A percentile compares a stretch with the other conserved stretches of the same genome.
phyloP scores from a whole-genome alignment of 2,329 filamentous ascomycete genomes.

The Claviceps purpurea region DNA sequence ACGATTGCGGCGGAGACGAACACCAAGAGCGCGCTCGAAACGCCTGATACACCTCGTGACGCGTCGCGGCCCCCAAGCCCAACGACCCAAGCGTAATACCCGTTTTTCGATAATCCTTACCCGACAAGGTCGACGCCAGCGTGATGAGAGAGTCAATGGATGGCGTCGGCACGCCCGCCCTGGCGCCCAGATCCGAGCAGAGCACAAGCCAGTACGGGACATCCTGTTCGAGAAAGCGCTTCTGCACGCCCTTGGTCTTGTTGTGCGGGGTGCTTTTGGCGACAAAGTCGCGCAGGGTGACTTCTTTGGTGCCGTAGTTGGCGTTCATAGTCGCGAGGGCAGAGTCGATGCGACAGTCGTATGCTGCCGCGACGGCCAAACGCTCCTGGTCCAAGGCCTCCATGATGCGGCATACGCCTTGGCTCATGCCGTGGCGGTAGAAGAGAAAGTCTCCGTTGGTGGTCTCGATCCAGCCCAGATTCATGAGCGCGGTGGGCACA shows the following conservation, averaged over 20 bases:
- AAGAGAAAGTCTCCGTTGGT: slow-evolving; percentile 9
- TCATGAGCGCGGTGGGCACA: slow-evolving; percentile 7
- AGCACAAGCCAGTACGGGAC: no score
- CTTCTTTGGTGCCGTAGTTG: slow-evolving; percentile 1
- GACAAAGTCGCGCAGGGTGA: slow-evolving; percentile 5
- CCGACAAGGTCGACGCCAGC: slow-evolving; percentile 5
- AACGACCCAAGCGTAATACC: slow-evolving; percentile 4
- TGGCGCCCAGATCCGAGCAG: no score
- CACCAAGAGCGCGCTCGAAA: background rate
- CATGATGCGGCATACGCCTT: slow-evolving; percentile 6
- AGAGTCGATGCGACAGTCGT: no score
- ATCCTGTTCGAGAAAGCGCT: no score
- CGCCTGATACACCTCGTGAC: background rate
- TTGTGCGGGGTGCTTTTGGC: slow-evolving; percentile 5
- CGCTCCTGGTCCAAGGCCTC: background rate
- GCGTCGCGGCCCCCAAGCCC: background rate
- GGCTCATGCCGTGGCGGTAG: slow-evolving; percentile 8
- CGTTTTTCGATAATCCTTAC: slow-evolving; percentile 1
- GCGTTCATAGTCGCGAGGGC: no score
- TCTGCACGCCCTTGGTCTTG: slow-evolving; percentile 4
- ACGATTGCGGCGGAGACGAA: background rate
- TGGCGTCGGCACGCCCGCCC: background rate
- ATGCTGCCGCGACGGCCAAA: no score
- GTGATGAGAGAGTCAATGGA: slow-evolving; percentile 5
- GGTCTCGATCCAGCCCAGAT: slow-evolving; percentile 8